phyloP scores from a whole-genome alignment of 345 rosid genomes.

The Limnanthes douglasii region DNA sequence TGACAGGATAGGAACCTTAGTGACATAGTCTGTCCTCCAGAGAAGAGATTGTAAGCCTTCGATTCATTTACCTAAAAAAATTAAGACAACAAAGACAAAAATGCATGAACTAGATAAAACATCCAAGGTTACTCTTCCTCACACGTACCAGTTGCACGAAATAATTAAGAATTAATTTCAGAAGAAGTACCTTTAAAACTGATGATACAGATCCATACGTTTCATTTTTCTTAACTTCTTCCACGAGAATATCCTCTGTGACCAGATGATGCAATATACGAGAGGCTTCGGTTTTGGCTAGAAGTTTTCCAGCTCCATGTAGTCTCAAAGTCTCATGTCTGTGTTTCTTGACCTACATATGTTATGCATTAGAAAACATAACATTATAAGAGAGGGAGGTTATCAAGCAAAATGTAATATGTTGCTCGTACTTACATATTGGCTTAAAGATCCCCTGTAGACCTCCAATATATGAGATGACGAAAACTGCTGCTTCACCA shows the following conservation, averaged over 20 bases:
- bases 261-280: constrained; percentile 80
- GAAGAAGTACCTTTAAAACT: constrained; percentile 52
- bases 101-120: background rate
- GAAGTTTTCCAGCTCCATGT: constrained; percentile 91
- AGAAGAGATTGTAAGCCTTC: constrained; percentile 36
- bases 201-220: constrained; percentile 87
- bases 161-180: constrained; percentile 4
- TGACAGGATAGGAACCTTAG: constrained; percentile 35
- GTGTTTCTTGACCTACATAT: constrained; percentile 69
- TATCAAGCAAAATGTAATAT: background rate
- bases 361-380: background rate
- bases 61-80: constrained; percentile 62
- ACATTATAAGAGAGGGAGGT: constrained; percentile 3
- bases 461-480: constrained; percentile 88
- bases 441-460: constrained; percentile 86
- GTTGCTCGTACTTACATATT: constrained; percentile 35
- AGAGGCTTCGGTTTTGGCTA: constrained; percentile 75
- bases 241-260: constrained; percentile 61
- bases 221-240: constrained; percentile 96
- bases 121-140: background rate
- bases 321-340: constrained; percentile 65
- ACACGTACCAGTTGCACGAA: background rate
- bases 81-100: background rate
- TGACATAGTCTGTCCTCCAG: constrained; percentile 35
- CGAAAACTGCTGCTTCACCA: constrained; percentile 61